Evolutionary conservation across 352 stramenopile species (phyloP).

Genomic region (Globisporangium parvum): DNA sequence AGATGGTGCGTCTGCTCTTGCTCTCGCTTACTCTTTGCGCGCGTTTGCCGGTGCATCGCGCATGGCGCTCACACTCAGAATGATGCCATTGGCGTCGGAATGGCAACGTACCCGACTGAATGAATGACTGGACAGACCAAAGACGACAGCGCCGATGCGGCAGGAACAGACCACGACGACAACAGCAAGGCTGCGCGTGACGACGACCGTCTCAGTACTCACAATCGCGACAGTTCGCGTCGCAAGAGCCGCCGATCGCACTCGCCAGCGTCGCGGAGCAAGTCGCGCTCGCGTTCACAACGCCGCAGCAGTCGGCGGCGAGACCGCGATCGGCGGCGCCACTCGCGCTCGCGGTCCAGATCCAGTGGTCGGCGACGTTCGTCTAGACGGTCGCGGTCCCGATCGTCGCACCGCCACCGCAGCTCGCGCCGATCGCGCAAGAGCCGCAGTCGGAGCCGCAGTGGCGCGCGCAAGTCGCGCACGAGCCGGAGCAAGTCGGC

Average conservation of each 20-base stretch:
- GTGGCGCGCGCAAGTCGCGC: constrained; percentile 14
- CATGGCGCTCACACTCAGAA: not conserved
- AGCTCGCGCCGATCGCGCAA: constrained; percentile 19
- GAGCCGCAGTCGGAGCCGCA: constrained; percentile 19
- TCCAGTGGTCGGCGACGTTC: constrained; percentile 12
- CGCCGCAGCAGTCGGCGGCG: constrained; percentile 27
- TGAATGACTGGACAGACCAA: constrained; percentile 3
- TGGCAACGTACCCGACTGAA: no score
- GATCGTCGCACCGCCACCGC: constrained; percentile 25
- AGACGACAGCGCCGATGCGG: not conserved
- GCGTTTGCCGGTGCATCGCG: no score
- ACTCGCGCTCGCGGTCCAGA: constrained; percentile 26
- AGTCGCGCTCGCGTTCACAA: constrained; percentile 19
- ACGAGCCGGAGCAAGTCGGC: constrained; percentile 26
- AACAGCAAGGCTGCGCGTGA: not conserved
- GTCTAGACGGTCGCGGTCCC: constrained; percentile 32
- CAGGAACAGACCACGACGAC: constrained; percentile 1
- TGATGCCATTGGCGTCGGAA: not conserved
- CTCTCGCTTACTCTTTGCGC: no score
- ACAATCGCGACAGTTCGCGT: not conserved
- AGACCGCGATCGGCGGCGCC: constrained; percentile 24
- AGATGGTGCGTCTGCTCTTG: constrained; percentile 26
- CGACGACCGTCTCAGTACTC: not conserved
- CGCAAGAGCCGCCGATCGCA: constrained; percentile 26
- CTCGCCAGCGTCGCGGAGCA: constrained; percentile 26